These are phyloP conservation scores for Graphiopsis chlorocephala DNA, from an alignment of 2,329 filamentous ascomycete species.

Conservation along the genomic window DNA sequence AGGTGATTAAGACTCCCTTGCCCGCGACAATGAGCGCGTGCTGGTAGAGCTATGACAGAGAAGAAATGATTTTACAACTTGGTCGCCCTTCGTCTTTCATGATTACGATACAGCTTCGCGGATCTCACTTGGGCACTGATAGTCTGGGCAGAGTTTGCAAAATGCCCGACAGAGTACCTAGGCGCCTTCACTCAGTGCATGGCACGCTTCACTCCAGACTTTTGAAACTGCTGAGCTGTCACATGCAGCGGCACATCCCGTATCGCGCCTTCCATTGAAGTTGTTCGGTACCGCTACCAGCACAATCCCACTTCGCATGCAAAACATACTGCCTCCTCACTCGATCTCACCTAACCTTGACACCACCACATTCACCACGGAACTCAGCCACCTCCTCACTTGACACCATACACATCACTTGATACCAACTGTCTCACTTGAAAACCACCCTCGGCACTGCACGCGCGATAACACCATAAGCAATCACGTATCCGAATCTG, in stretches of 20 bases:
- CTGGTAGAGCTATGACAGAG: slow-evolving; percentile 11
- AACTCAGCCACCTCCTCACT: not conserved
- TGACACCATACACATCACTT: not conserved
- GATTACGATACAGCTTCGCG: not conserved
- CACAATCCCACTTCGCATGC: not conserved
- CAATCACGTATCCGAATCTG: not conserved
- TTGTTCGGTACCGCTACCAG: not conserved
- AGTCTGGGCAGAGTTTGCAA: not conserved
- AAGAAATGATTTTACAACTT: slow-evolving; percentile 1
- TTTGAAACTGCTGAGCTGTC: not conserved
- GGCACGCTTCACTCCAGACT: not conserved
- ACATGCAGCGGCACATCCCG: not conserved
- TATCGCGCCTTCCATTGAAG: not conserved
- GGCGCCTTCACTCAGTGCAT: not conserved
- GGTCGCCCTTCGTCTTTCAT: not conserved
- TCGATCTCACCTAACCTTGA: not conserved
- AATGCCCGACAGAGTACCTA: not conserved
- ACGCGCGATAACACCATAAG: not conserved
- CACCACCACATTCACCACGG: not conserved
- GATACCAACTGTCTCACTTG: not conserved
- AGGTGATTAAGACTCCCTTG: not conserved
- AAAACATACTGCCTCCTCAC: not conserved
- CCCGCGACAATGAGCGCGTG: not conserved
- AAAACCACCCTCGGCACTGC: not conserved
- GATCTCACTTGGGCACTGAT: not conserved